Conservation (phyloP, 768 basidiomycete genomes). For the Sarcomyxa edulis region DNA sequence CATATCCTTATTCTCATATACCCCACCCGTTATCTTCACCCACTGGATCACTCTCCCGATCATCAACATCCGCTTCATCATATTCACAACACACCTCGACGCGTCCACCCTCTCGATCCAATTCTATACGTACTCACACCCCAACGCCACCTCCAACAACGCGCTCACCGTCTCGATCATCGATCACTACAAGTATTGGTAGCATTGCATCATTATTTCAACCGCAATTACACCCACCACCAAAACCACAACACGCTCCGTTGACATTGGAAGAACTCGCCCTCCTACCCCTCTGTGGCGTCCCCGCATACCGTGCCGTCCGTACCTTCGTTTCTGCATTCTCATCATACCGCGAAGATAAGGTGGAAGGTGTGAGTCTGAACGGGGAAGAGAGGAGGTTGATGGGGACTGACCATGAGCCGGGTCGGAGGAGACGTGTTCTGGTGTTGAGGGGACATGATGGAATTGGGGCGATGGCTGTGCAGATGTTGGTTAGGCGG, state of each 20-base stretch:
- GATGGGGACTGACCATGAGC: constrained; percentile 19
- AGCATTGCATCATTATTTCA: constrained; percentile 1
- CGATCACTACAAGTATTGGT: background rate
- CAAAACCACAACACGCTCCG: constrained; percentile 7
- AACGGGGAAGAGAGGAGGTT: constrained; percentile 13
- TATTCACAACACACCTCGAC: too few species aligned
- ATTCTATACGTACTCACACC: constrained; percentile 2
- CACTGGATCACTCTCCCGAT: too few species aligned
- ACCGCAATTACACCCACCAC: constrained; percentile 2
- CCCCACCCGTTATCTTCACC: background rate
- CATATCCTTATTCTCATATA: background rate
- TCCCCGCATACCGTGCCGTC: constrained; percentile 80
- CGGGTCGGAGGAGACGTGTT: constrained; percentile 19
- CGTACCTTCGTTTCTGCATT: constrained; percentile 57
- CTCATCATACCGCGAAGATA: too few species aligned
- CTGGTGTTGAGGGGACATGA: constrained; percentile 74
- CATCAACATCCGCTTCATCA: too few species aligned
- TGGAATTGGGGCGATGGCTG: constrained; percentile 69
- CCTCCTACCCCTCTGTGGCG: constrained; percentile 70
- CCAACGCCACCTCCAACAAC: background rate
- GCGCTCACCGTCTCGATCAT: constrained; percentile 6
- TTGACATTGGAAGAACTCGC: constrained; percentile 69
- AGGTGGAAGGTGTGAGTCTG: constrained; percentile 6
- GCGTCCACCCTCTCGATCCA: background rate
- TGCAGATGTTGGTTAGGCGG: constrained; percentile 65